Evolutionary conservation across 2,329 filamentous ascomycete species (phyloP).

Genomic region (Venturia pyrina): DNA sequence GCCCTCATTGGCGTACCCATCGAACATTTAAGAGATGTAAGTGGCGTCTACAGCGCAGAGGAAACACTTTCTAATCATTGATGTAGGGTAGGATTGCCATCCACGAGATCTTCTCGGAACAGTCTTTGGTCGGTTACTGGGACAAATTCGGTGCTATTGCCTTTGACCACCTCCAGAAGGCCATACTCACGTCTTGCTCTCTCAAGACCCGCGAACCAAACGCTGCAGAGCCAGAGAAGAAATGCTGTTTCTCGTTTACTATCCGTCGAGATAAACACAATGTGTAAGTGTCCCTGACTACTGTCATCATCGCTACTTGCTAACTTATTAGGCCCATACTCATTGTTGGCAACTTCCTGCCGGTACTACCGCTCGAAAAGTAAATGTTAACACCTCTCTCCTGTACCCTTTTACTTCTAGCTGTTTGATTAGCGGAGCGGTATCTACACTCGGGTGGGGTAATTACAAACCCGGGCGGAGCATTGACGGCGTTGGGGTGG

Average conservation of each 20-base stretch:
- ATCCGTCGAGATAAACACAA: constrained; percentile 92
- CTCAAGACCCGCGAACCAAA: constrained; percentile 61
- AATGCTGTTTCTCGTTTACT: constrained; percentile 96
- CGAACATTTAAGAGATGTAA: constrained; percentile 79
- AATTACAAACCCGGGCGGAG: background rate
- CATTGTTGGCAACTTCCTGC: constrained; percentile 94
- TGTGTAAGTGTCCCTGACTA: constrained; percentile 56
- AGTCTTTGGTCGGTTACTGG: constrained; percentile 94
- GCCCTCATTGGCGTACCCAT: constrained; percentile 90
- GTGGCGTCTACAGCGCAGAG: constrained; percentile 26
- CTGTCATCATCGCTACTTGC: constrained; percentile 20
- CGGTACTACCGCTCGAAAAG: constrained; percentile 48
- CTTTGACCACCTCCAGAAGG: constrained; percentile 89
- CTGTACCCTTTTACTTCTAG: constrained; percentile 9
- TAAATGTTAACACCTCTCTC: background rate
- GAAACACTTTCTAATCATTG: background rate
- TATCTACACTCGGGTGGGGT: background rate
- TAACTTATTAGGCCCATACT: constrained; percentile 60
- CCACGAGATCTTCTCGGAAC: constrained; percentile 91
- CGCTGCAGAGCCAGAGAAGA: constrained; percentile 62
- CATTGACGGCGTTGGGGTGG: background rate
- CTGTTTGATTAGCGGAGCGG: constrained; percentile 2
- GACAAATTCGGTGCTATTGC: constrained; percentile 98
- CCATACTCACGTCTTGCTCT: constrained; percentile 85
- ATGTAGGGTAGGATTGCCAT: constrained; percentile 87